Evolutionary conservation across 2,329 filamentous ascomycete species (phyloP), one percentile per base, ranked within the genome.

Genomic region (Truncatella angustata): DNA sequence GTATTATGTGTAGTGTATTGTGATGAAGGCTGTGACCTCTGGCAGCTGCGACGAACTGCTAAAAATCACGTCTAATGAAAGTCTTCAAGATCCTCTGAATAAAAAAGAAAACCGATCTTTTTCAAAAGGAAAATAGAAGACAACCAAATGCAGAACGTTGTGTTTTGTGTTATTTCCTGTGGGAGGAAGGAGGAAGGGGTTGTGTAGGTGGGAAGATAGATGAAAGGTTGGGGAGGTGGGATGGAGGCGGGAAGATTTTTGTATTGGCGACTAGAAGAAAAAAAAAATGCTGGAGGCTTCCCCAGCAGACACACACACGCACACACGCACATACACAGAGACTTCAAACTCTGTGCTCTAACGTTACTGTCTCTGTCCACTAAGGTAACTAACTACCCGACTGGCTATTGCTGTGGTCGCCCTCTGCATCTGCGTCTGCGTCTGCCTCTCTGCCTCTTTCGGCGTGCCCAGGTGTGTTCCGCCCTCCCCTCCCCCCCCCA

Each of bases 121-220:
- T 76, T 65, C 70, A 73, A 75, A 70, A 66, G 67, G 71, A 67
- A 44, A n/a, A n/a, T n/a, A 65, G 66, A 70, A 70, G 70, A 72
- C 66, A 61, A 50, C 53, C 55, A 67, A 65, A 65, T 58, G 60
- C 60, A 61, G 61, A 69, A 61, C 47, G n/a, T n/a, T 56, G 54
- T 56, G 59, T 56, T 58, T 68, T 62, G 63, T 66, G 66, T 63
- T 55, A 58, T 58, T 69, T 66, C 64, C 58, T 35, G 49, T 56
- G 56, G 56, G 58, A 55, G 54, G n/a, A n/a, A 49, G 51, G 43
- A 53, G 53, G 45, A 55, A 54, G 56, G 58, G 57, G 61, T 56
- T 55, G 58, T 59, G 55, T 48, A 56, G 55, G 55, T 58, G 48
- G 57, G 60, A n/a, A n/a, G n/a, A n/a, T n/a, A 60, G 61, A 58